phyloP scores from a whole-genome alignment of 306 rosid species.

The Pterocarpus macrocarpus region DNA sequence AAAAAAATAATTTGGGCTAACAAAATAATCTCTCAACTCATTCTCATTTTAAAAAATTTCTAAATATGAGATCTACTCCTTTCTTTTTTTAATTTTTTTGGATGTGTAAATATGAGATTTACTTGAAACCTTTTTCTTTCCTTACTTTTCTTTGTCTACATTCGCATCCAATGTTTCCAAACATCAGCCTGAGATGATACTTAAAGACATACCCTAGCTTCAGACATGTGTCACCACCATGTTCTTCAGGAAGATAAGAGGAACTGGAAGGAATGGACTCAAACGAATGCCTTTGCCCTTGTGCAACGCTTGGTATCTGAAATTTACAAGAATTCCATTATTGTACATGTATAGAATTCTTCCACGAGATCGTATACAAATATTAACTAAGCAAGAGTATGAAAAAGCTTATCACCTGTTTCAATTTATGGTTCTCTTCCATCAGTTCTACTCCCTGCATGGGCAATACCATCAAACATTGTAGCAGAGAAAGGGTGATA shows the following conservation, averaged over 20 bases:
- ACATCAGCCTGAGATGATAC: background rate
- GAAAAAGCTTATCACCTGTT: constrained; percentile 39
- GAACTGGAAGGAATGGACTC: constrained; percentile 43
- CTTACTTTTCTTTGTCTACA: background rate
- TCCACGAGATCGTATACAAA: background rate
- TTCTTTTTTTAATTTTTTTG: too few relatives aligned
- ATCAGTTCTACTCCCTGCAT: constrained; percentile 42
- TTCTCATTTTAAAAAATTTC: background rate
- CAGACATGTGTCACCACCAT: constrained; percentile 47
- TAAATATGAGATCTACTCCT: background rate
- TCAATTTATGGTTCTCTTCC: constrained; percentile 46
- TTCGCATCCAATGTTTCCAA: background rate
- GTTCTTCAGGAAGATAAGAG: constrained; percentile 45
- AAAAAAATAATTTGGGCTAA: background rate
- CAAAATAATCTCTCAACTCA: background rate
- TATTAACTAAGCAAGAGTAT: background rate
- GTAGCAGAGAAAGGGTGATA: too few relatives aligned
- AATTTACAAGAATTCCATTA: background rate
- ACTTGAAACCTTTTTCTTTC: background rate
- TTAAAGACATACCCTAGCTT: constrained; percentile 51
- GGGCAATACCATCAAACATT: constrained; percentile 8
- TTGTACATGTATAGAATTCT: background rate
- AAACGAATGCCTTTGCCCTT: constrained; percentile 44
- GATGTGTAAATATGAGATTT: too few relatives aligned
- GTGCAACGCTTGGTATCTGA: constrained; percentile 33